Evolutionary conservation across 192 early-diverging fungal species (phyloP), one percentile per base, ranked within the genome.

Genomic region (Entophlyctis luteolus): DNA sequence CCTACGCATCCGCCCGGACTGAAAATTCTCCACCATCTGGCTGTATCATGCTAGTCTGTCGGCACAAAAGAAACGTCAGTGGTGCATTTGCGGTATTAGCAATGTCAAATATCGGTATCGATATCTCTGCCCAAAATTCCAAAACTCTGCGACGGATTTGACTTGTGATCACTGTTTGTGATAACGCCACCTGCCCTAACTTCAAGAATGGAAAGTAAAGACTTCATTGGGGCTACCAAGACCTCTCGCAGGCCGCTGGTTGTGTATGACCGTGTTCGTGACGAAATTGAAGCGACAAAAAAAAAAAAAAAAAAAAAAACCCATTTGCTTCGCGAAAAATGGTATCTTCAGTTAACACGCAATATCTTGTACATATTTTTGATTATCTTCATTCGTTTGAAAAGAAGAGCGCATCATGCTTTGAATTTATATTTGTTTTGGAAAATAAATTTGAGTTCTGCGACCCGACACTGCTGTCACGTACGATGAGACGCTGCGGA

Each of bases 91-190:
- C 73, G 4, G 48, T 74, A 23, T 14, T 67, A 62, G 38, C 48
- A 3, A 73, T 74, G 70, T 10, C 56, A 10, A 60, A 73, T 2
- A 39, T 65, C 29, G 48, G 38, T 29, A 65, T 74, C 3, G 73
- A 74, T 39, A 74, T 74, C 34, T 68, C 70, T 2, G 6, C 2
- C 50, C 73, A 74, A 22, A 25, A 5, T 23, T 73, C 70, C 2
- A 74, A 74, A 55, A 71, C 68, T 14, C 54, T 74, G 25, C 59
- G 72, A 39, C 52, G 25, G 3, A 62, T 74, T 12, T 68, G 72
- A 55, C 39, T 55, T 29, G 73, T 74, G 2, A 67, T 74, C 22
- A 74, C 73, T 8, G 73, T 74, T 2, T 74, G 73, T 48, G 73
- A 74, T 38, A 27, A 23, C 31, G 73, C 73, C 4, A 74, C 73